Evolutionary conservation across 192 early-diverging fungal species (phyloP).

Genomic region (Entomortierella beljakovae): DNA sequence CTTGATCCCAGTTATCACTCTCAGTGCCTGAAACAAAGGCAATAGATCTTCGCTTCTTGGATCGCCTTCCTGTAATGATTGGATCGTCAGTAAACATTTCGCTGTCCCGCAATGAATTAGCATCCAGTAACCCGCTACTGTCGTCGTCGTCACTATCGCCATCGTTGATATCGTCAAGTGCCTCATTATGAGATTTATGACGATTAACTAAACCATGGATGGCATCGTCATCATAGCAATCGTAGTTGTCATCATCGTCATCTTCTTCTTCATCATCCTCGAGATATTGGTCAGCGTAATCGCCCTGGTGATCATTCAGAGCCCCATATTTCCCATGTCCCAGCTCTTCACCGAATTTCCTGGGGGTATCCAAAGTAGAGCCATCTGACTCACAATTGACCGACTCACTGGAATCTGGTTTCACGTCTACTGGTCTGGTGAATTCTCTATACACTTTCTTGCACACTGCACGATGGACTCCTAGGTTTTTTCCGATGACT

Average conservation of each 20-base stretch:
- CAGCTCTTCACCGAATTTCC: no score
- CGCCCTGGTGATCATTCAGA: not conserved
- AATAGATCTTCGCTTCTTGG: not conserved
- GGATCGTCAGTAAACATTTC: slow-evolving; percentile 7
- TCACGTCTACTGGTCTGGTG: not conserved
- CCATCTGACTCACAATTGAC: no score
- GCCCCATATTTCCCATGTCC: no score
- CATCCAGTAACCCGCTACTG: not conserved
- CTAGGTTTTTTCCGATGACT: slow-evolving; percentile 6
- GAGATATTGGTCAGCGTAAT: not conserved
- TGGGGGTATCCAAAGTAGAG: no score
- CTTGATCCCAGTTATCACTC: slow-evolving; percentile 19
- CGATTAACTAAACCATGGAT: not conserved
- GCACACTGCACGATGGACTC: slow-evolving; percentile 23
- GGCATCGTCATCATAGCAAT: slow-evolving; percentile 6
- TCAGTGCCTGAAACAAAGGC: not conserved
- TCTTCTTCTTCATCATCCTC: slow-evolving; percentile 2
- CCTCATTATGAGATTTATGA: not conserved
- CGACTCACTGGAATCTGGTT: not conserved
- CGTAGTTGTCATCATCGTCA: not conserved
- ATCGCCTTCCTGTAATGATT: slow-evolving; percentile 1
- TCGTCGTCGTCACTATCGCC: not conserved
- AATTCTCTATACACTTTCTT: slow-evolving; percentile 26
- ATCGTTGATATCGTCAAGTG: slow-evolving; percentile 5
- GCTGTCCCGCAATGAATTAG: not conserved